Evolutionary conservation across 192 early-diverging fungal genomes (phyloP), one percentile per base, ranked within the genome.

Genomic region (Backusella liffmaniae): DNA sequence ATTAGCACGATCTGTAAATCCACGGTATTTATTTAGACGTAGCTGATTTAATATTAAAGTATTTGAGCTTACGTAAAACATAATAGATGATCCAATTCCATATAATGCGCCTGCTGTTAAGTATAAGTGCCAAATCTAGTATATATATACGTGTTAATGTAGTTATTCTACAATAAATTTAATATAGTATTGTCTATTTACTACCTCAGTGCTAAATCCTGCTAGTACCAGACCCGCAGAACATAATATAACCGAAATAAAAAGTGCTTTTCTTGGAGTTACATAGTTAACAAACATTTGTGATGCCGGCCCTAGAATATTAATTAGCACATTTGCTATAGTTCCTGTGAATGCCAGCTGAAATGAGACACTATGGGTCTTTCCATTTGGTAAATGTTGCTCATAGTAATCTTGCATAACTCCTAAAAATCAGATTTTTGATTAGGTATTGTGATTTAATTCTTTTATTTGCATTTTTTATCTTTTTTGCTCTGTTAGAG

Each of bases 91-190:
- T 26, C 85, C 82, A 68, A 83, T 78, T 1, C 85, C 85, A 69
- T 76, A 86, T 34, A 86, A 62, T 29, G 83, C 69, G 21, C 85
- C 85, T 18, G 83, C 84, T 21, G 75, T 83, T 34, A 85, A 23
- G 67, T 84, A 84, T 7, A 86, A 42, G 32, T 86, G 85, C 83
- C 83, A 82, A 10, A 87, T 84, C 90, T 91, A 78, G 15, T n/a
- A 49, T 49, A 44, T 32, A 49, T 23, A 51, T 46, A 3, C 32
- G 26, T 30, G 12, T 49, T 16, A n/a, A 6, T 49, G 46, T 1
- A n/a, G 15, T 21, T n/a, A n/a, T 49, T 6, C 6, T n/a, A n/a
- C 46, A 49, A n/a, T n/a, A 4, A 44, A 44, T 10, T 44, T 2
- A 66, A 74, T 39, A 10, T 32, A 67, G 29, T 1, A 21, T 56